phyloP scores from a whole-genome alignment of 257 asterid genomes.

The Solanum rostratum region DNA sequence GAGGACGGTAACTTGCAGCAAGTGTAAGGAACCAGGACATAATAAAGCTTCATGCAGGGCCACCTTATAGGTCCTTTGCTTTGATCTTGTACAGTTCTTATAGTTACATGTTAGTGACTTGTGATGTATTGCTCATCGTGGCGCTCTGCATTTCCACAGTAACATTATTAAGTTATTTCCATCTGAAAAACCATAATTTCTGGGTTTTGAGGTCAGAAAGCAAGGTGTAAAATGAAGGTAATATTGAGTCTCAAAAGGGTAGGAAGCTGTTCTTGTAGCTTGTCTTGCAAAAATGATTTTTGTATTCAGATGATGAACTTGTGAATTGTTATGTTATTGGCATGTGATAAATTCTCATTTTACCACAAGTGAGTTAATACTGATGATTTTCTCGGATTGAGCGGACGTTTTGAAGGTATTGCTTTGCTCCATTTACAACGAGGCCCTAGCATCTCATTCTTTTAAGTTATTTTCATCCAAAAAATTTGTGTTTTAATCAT shows the following conservation, averaged over 20 bases:
- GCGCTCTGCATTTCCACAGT: not conserved
- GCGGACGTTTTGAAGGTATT: not conserved
- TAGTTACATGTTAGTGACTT: not conserved
- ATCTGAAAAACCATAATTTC: not conserved
- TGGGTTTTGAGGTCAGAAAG: not conserved
- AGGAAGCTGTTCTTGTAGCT: not conserved
- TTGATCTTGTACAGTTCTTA: constrained; percentile 15
- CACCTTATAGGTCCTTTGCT: constrained; percentile 2
- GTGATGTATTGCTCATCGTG: not conserved
- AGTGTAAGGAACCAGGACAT: constrained; percentile 85
- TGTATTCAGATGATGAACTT: not conserved
- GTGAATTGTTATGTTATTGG: not conserved
- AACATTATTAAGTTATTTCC: not conserved
- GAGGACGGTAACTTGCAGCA: constrained; percentile 82
- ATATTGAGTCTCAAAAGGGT: not conserved
- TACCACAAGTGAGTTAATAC: not conserved
- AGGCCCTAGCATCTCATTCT: not conserved
- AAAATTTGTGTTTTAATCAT: not conserved
- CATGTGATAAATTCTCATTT: not conserved
- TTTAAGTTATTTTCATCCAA: not conserved
- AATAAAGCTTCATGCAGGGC: constrained; percentile 85
- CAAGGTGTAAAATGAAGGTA: not conserved
- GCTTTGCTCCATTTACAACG: not conserved
- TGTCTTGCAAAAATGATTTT: not conserved
- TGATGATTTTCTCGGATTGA: not conserved